Evolutionary conservation across 768 basidiomycete genomes (phyloP), one percentile per base, ranked within the genome.

Genomic region (Lentinula sp.): DNA sequence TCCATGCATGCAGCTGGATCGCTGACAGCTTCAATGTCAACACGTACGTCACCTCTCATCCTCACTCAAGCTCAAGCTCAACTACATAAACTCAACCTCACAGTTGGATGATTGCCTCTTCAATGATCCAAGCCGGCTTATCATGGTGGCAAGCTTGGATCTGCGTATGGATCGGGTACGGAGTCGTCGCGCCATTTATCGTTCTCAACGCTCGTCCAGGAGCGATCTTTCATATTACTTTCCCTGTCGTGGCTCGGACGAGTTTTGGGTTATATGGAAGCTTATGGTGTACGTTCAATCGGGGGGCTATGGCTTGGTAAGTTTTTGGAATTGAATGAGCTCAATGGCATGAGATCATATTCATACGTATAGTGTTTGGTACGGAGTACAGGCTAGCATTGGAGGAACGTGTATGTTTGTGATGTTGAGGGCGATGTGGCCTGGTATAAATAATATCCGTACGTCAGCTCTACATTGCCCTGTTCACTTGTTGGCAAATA

Each of bases 101-200:
- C 59, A 88, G 85, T 62, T 88, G 85, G 87, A 86, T 86, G 86
- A 89, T 89, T 62, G 86, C 80, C 0, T 88, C 86, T 32, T 85
- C 86, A 11, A 88, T 90, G 88, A 80, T 86, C 35, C 82, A 87
- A 63, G 72, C 84, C 32, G 86, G 87, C 3, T 78, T 91, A 34
- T 86, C 86, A 0, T 91, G 88, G 89, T 92, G 88, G 89, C 87
- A 91, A 70, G 86, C 91, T 15, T 89, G 91, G 88, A 78, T 93
- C 57, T 91, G 86, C 62, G 87, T 88, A 11, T 89, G 85, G 87
- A 64, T 88, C 39, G 85, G 78, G 50, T 88, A 78, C 70, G 82
- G 68, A 1, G 62, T 84, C 60, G 82, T 83, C 21, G 84, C 87
- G 1, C 84, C 84, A 0, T 87, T 95, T 73, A 80, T 93, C 62